A percentile compares a stretch with the other conserved stretches of the same genome.
phyloP scores from a whole-genome alignment of 257 asterid species.

The Jacaranda copaia region DNA sequence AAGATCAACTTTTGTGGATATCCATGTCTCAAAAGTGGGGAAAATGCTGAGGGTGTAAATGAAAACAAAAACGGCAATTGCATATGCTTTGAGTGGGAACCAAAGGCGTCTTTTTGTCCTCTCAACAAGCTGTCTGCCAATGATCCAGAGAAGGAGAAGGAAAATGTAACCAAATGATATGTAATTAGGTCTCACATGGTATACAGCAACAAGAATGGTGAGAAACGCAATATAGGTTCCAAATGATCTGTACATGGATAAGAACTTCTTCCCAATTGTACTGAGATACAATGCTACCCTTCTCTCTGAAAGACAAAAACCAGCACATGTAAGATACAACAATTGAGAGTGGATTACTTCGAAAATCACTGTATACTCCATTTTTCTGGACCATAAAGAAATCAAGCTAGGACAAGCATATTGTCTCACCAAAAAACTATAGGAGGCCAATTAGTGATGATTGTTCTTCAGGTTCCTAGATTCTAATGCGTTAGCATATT shows the following conservation, averaged over 20 bases:
- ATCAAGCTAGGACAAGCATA: conserved; percentile 25
- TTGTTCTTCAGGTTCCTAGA: conserved; percentile 19
- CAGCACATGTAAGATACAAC: conserved; percentile 3
- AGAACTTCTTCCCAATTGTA: conserved; percentile 66
- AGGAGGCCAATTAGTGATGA: conserved; percentile 6
- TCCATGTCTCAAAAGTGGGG: conserved; percentile 64
- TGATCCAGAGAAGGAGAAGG: conserved; percentile 75
- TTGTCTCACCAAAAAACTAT: conserved; percentile 8
- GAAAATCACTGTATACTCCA: background rate
- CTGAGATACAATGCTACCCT: conserved; percentile 71
- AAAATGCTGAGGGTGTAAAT: conserved; percentile 64
- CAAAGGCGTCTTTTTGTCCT: conserved; percentile 66
- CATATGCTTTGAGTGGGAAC: conserved; percentile 72
- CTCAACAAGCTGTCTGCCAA: conserved; percentile 71
- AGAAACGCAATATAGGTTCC: conserved; percentile 76
- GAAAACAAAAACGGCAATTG: conserved; percentile 60
- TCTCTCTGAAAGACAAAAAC: conserved; percentile 57
- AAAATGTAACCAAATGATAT: conserved; percentile 69
- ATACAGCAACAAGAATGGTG: conserved; percentile 73
- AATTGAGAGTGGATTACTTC: conserved; percentile 6
- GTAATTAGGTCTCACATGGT: conserved; percentile 69
- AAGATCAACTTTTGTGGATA: conserved; percentile 60
- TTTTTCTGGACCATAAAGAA: background rate
- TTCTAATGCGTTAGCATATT: background rate
- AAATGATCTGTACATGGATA: conserved; percentile 66